phyloP scores from a whole-genome alignment of 1,284 basidiomycete species.

The Microbotryomycetes sp. region DNA sequence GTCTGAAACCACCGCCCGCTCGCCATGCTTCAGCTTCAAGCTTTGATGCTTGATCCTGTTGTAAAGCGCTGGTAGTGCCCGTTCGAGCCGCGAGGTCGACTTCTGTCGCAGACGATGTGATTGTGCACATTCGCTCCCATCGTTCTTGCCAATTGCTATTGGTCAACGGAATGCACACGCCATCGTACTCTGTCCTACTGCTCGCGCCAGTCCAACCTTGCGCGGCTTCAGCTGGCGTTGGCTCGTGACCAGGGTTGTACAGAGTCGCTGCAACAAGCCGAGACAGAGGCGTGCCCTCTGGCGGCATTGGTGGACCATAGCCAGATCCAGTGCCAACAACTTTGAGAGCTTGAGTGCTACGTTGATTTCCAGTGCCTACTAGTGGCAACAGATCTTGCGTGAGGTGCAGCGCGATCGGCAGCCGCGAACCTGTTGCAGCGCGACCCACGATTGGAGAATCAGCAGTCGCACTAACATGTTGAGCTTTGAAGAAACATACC shows the following conservation, averaged over 20 bases:
- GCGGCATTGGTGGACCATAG: slow-evolving; percentile 34
- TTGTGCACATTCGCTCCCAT: slow-evolving; percentile 79
- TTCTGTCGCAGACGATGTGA: slow-evolving; percentile 26
- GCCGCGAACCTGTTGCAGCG: slow-evolving; percentile 12
- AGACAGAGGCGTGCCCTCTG: slow-evolving; percentile 33
- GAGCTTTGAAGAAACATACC: too few species aligned
- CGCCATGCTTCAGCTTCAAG: slow-evolving; percentile 80
- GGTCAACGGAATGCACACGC: slow-evolving; percentile 74
- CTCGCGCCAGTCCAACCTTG: slow-evolving; percentile 16
- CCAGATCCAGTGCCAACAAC: slow-evolving; percentile 30
- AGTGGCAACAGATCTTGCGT: slow-evolving; percentile 31
- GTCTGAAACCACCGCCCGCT: slow-evolving; percentile 65
- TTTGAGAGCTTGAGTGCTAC: neutral
- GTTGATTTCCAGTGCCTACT: slow-evolving; percentile 15
- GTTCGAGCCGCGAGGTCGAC: slow-evolving; percentile 13
- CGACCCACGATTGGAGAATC: too few species aligned
- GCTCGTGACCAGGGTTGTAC: slow-evolving; percentile 21
- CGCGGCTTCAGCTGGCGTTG: slow-evolving; percentile 28
- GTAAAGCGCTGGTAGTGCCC: slow-evolving; percentile 34
- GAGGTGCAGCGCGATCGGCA: slow-evolving; percentile 32
- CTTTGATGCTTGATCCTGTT: slow-evolving; percentile 49
- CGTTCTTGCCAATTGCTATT: slow-evolving; percentile 78
- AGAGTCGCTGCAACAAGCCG: slow-evolving; percentile 31
- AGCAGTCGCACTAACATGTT: too few species aligned
- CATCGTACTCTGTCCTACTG: slow-evolving; percentile 47